Percentiles rank a stretch among this genome's conserved stretches.
phyloP scores from a whole-genome alignment of 176 grass and related monocot species.

The Zea luxurians region DNA sequence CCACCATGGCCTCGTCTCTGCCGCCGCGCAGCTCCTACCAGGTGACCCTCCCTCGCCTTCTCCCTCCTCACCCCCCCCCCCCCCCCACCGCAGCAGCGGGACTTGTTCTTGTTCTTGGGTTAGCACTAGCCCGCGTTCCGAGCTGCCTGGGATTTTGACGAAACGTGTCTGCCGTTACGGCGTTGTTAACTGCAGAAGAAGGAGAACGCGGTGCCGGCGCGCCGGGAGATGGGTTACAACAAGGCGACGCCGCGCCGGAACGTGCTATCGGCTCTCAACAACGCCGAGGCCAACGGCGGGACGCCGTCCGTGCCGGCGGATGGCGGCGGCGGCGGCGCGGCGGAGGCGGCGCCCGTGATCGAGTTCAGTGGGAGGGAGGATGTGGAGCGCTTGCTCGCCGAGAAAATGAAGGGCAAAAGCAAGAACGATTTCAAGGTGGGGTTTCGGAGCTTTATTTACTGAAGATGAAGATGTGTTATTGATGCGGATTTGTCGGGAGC shows the following conservation, averaged over 20 bases:
- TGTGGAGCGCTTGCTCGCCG: slow-evolving; percentile 77
- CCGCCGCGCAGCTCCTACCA: slow-evolving; percentile 50
- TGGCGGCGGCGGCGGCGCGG: background rate
- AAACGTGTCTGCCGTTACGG: background rate
- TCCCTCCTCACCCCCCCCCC: background rate
- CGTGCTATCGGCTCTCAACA: slow-evolving; percentile 69
- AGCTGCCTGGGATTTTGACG: background rate
- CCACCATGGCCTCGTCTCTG: slow-evolving; percentile 45
- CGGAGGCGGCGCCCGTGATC: background rate
- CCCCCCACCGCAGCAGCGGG: too few species aligned
- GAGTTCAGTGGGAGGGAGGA: slow-evolving; percentile 79
- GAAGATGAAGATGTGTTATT: background rate
- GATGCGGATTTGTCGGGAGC: background rate
- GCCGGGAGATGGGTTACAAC: slow-evolving; percentile 28
- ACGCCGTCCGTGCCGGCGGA: background rate
- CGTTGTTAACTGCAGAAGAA: slow-evolving; percentile 45
- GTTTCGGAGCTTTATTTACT: background rate
- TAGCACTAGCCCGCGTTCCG: background rate
- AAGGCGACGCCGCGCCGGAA: slow-evolving; percentile 48
- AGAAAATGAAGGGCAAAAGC: slow-evolving; percentile 86
- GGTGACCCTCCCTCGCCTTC: slow-evolving; percentile 26
- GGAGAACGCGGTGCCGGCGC: slow-evolving; percentile 64
- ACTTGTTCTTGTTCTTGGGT: background rate
- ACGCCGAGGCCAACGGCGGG: slow-evolving; percentile 34
- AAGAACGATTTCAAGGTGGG: slow-evolving; percentile 87